A percentile compares a stretch with the other conserved stretches of the same genome.
phyloP scores from a whole-genome alignment of 2,329 filamentous ascomycete genomes.

The Fusarium nodosum region DNA sequence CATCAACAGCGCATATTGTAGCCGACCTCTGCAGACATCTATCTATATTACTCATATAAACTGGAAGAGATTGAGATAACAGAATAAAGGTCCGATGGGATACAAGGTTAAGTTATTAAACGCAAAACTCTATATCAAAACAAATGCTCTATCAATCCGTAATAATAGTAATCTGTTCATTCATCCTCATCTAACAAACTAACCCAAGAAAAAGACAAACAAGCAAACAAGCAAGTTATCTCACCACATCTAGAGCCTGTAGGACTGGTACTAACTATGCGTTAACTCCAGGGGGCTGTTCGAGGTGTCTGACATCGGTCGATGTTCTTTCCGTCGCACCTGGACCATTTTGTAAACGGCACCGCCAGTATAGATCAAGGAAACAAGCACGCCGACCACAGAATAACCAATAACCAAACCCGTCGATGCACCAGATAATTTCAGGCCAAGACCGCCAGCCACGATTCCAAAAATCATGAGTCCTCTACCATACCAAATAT shows the following conservation, averaged over 20 bases:
- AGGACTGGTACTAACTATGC: neutral
- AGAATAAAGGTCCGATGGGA: too few species aligned
- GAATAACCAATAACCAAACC: neutral
- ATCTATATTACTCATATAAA: neutral
- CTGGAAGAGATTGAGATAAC: too few species aligned
- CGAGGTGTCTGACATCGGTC: rapidly evolving
- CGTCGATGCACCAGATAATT: neutral
- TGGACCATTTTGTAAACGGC: neutral
- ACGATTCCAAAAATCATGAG: constrained; percentile 15
- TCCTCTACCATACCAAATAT: constrained; percentile 12
- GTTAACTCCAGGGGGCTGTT: neutral
- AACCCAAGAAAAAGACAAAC: too few species aligned
- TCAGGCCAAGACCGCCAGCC: neutral
- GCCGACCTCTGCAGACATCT: neutral
- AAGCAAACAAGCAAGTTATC: too few species aligned
- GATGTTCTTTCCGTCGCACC: neutral
- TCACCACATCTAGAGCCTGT: neutral
- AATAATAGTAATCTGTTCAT: too few species aligned
- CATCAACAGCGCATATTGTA: neutral
- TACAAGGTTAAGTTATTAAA: too few species aligned
- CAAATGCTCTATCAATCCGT: too few species aligned
- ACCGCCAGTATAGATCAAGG: neutral
- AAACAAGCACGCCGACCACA: neutral
- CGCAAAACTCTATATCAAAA: too few species aligned
- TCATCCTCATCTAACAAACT: too few species aligned